phyloP scores from a whole-genome alignment of 495 filamentous ascomycete species.

The Pyrenula aspistea region DNA sequence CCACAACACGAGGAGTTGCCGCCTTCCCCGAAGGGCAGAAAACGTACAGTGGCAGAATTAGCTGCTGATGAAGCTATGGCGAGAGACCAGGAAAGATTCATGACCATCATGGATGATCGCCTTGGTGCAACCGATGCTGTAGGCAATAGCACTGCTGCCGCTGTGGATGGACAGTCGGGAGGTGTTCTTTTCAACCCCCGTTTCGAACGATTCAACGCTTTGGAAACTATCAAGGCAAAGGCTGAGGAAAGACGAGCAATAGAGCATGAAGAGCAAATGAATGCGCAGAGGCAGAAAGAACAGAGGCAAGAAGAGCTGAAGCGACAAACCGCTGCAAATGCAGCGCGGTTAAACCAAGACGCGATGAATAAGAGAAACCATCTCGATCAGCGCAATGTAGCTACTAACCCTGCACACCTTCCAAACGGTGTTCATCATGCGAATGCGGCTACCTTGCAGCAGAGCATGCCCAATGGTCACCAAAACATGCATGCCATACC shows the following conservation, averaged over 20 bases:
- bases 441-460: background rate
- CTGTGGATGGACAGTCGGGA: constrained; percentile 62
- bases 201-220: constrained; percentile 82
- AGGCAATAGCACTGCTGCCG: constrained; percentile 46
- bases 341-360: background rate
- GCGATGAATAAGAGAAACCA: background rate
- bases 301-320: background rate
- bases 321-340: background rate
- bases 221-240: constrained; percentile 71
- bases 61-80: constrained; percentile 86
- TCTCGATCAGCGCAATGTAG: background rate
- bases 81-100: constrained; percentile 76
- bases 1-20: constrained; percentile 63
- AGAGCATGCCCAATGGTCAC: background rate
- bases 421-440: background rate
- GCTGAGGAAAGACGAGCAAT: constrained; percentile 57
- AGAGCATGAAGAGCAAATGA: constrained; percentile 20
- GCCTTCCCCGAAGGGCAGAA: constrained; percentile 77
- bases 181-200: constrained; percentile 64
- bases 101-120: constrained; percentile 88
- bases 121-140: constrained; percentile 44
- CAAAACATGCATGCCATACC: constrained; percentile 30
- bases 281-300: background rate
- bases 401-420: background rate
- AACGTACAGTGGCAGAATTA: constrained; percentile 87